Conservation (phyloP, 176 grass and related monocot species). For the Carex littledalei region DNA sequence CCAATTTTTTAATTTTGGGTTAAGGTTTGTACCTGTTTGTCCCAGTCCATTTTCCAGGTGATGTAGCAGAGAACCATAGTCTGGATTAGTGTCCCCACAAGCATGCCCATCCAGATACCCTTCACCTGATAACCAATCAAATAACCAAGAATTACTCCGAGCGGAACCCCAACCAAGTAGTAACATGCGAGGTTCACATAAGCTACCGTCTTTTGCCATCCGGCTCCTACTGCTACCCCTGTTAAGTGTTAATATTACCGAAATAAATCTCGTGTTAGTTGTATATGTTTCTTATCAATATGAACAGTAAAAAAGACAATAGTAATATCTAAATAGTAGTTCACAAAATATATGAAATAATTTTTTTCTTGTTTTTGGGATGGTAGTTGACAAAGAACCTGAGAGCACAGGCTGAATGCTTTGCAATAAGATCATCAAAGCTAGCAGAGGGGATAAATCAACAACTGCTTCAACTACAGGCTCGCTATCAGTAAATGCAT, state of each 20-base stretch:
- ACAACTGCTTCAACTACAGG: slow-evolving; percentile 37
- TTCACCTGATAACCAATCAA: slow-evolving; percentile 5
- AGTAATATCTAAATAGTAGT: slow-evolving; percentile 25
- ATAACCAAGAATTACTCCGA: slow-evolving; percentile 16
- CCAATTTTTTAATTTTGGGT: not conserved
- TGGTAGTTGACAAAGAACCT: slow-evolving; percentile 13
- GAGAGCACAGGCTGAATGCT: slow-evolving; percentile 62
- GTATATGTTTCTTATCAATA: not conserved
- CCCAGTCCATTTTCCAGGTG: slow-evolving; percentile 7
- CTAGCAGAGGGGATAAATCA: slow-evolving; percentile 37
- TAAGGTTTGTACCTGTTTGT: not conserved
- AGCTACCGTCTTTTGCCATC: slow-evolving; percentile 24
- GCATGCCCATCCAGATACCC: not conserved
- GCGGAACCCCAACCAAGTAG: slow-evolving; percentile 19
- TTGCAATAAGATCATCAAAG: slow-evolving; percentile 47
- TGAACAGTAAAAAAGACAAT: slow-evolving; percentile 16
- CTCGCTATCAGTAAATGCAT: slow-evolving; percentile 44
- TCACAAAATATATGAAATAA: not conserved
- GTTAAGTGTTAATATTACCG: not conserved
- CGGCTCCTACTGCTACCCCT: slow-evolving; percentile 29
- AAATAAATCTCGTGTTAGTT: not conserved
- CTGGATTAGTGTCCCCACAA: not conserved
- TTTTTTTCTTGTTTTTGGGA: not conserved
- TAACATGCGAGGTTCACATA: slow-evolving; percentile 25
- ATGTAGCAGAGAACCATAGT: not conserved